Conservation (phyloP, 2,329 filamentous ascomycete genomes). For the Aaosphaeria arxii region DNA sequence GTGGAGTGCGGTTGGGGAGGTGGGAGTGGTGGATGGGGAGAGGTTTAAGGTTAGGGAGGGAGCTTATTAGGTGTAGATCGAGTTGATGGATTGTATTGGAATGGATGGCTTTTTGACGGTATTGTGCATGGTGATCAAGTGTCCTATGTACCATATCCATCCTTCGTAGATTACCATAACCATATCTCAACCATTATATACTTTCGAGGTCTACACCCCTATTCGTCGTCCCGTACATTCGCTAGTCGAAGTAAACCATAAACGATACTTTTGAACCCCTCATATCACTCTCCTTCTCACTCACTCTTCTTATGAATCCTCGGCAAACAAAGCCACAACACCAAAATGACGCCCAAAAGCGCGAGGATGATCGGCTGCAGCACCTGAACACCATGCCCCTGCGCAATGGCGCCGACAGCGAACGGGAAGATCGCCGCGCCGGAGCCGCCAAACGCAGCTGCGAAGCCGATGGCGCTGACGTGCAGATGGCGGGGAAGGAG, state of each 20-base stretch:
- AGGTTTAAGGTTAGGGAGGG: constrained; percentile 46
- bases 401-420: constrained; percentile 65
- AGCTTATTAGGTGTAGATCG: constrained; percentile 45
- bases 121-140: no score
- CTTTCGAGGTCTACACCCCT: no score
- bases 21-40: constrained; percentile 47
- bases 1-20: constrained; percentile 47
- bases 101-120: no score
- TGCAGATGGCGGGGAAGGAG: constrained; percentile 71
- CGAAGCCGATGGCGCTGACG: constrained; percentile 77
- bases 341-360: constrained; percentile 49
- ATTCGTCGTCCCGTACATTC: no score
- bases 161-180: no score
- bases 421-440: constrained; percentile 68
- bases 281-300: no score
- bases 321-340: constrained; percentile 52
- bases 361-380: constrained; percentile 59
- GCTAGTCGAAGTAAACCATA: no score
- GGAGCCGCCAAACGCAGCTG: constrained; percentile 70
- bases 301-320: constrained; percentile 44
- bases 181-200: no score
- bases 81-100: background rate
- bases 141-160: no score
- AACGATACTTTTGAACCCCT: no score
- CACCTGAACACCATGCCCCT: constrained; percentile 57